phyloP scores from a whole-genome alignment of 140 eudicot species.

The Flaveria floridana region DNA sequence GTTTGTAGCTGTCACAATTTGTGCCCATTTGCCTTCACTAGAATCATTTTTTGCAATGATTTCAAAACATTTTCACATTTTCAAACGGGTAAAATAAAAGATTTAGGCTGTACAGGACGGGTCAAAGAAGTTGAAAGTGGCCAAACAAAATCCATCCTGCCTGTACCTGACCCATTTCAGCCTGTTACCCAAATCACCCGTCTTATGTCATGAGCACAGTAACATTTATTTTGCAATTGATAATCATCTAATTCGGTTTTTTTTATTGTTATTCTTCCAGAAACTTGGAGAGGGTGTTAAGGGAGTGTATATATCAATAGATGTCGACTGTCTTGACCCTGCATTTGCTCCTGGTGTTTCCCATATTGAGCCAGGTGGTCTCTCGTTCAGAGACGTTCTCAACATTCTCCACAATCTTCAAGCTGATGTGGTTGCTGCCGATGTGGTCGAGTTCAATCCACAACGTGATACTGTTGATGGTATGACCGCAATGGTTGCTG shows the following conservation, averaged over 20 bases:
- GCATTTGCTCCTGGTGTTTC: conserved; percentile 99
- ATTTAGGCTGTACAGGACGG: neutral
- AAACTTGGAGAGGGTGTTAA: conserved; percentile 95
- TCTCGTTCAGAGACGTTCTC: conserved; percentile 83
- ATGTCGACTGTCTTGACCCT: conserved; percentile 93
- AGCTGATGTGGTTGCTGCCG: conserved; percentile 91
- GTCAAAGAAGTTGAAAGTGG: neutral
- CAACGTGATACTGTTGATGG: conserved; percentile 97
- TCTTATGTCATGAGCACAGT: neutral
- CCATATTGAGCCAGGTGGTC: conserved; percentile 96
- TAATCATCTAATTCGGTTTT: conserved; percentile 12
- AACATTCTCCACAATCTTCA: conserved; percentile 90
- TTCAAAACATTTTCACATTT: neutral
- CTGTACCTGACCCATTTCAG: neutral
- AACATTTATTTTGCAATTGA: neutral
- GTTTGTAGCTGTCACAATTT: conserved; percentile 12
- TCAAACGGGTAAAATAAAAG: neutral
- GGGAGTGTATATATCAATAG: conserved; percentile 88
- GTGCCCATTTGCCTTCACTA: neutral
- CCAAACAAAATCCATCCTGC: neutral
- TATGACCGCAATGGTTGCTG: conserved; percentile 99
- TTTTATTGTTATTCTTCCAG: conserved; percentile 38
- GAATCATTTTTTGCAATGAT: neutral
- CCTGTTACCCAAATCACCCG: neutral
- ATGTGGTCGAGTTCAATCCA: conserved; percentile 94